Evolutionary conservation across 192 early-diverging fungal species (phyloP).

Genomic region (Podila epigama): DNA sequence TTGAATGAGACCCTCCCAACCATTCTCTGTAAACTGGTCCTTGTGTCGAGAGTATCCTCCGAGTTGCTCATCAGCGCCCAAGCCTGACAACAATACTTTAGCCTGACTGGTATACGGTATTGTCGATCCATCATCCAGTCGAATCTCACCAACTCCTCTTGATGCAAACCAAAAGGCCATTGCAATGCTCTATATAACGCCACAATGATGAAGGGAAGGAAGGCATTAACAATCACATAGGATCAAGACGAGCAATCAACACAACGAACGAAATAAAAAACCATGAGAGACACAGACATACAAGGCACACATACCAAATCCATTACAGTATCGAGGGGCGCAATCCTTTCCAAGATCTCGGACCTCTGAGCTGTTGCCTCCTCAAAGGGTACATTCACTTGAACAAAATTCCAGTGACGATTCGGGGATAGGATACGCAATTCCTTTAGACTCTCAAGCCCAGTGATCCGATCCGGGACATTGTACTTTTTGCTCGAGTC

Average conservation of each 20-base stretch:
- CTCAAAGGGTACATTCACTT: slow-evolving; percentile 84
- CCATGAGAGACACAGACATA: slow-evolving; percentile 3
- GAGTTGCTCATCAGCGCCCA: slow-evolving; percentile 96
- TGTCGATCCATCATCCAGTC: slow-evolving; percentile 16
- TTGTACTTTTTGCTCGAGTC: slow-evolving; percentile 19
- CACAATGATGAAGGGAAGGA: neutral
- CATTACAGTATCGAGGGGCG: slow-evolving; percentile 90
- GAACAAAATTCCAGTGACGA: slow-evolving; percentile 90
- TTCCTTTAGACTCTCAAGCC: slow-evolving; percentile 52
- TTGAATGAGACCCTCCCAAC: slow-evolving; percentile 71
- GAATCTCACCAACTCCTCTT: slow-evolving; percentile 70
- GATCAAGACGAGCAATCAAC: too few relatives aligned
- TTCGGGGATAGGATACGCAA: slow-evolving; percentile 66
- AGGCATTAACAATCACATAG: neutral
- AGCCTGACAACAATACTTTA: slow-evolving; percentile 82
- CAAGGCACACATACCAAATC: slow-evolving; percentile 67
- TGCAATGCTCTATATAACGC: slow-evolving; percentile 83
- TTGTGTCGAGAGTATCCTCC: slow-evolving; percentile 91
- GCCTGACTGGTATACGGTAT: slow-evolving; percentile 69
- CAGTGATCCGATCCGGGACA: slow-evolving; percentile 46
- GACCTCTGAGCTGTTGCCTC: slow-evolving; percentile 62
- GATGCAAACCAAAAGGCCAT: slow-evolving; percentile 97
- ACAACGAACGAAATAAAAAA: too few relatives aligned
- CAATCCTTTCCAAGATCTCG: slow-evolving; percentile 77
- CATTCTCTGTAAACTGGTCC: slow-evolving; percentile 66